Evolutionary conservation across 352 stramenopile species (phyloP).

Genomic region (Pythium sp.): DNA sequence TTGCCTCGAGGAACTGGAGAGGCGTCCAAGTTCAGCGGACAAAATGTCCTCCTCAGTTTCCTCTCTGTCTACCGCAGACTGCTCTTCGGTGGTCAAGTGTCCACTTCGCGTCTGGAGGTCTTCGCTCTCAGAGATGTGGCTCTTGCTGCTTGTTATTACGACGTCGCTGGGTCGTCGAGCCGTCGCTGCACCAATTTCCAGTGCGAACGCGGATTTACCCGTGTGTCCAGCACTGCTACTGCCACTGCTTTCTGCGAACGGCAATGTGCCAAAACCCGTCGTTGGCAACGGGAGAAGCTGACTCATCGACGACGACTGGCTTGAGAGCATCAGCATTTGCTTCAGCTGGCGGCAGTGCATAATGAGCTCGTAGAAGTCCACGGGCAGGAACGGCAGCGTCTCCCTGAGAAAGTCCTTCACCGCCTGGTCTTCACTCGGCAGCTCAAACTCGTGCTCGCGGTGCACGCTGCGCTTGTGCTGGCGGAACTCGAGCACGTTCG

Average conservation of each 20-base stretch:
- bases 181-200: slow-evolving; percentile 2
- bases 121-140: slow-evolving; percentile 1
- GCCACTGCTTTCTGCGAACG: background rate
- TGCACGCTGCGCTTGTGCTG: slow-evolving; percentile 69
- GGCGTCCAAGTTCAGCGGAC: background rate
- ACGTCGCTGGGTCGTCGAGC: background rate
- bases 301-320: slow-evolving; percentile 17
- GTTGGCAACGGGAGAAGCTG: slow-evolving; percentile 3
- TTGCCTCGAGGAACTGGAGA: slow-evolving; percentile 23
- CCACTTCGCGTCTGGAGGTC: slow-evolving; percentile 9
- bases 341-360: slow-evolving; percentile 54
- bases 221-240: background rate
- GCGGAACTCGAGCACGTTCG: slow-evolving; percentile 46
- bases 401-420: slow-evolving; percentile 51
- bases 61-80: slow-evolving; percentile 6
- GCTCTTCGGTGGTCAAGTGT: slow-evolving; percentile 14
- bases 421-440: slow-evolving; percentile 52
- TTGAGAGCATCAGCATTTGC: slow-evolving; percentile 16
- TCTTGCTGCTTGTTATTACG: slow-evolving; percentile 4
- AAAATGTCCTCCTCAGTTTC: background rate
- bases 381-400: slow-evolving; percentile 65
- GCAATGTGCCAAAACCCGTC: background rate
- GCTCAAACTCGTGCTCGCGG: slow-evolving; percentile 50
- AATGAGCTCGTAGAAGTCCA: slow-evolving; percentile 80
- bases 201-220: slow-evolving; percentile 1